These are phyloP conservation scores for Carpinus viminea DNA, from an alignment of 306 rosid species.

Conservation along the genomic window DNA sequence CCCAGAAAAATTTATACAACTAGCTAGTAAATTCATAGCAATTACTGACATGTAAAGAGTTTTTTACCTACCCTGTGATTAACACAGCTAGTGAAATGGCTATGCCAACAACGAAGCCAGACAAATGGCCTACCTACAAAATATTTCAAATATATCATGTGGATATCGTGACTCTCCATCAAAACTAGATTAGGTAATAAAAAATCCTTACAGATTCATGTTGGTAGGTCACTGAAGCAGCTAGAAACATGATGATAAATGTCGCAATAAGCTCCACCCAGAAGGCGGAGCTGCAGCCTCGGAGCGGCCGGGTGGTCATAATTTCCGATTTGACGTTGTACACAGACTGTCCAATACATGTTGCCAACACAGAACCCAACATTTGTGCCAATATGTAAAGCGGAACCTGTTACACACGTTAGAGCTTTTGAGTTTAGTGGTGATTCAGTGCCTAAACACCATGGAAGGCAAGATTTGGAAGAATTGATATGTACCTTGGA, in stretches of 20 bases:
- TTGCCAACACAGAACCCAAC: slow-evolving; percentile 64
- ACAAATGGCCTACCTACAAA: slow-evolving; percentile 64
- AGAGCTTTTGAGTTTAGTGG: neutral
- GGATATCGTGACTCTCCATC: neutral
- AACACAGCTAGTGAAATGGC: slow-evolving; percentile 72
- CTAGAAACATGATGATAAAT: slow-evolving; percentile 72
- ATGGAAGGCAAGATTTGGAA: neutral
- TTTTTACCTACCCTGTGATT: slow-evolving; percentile 60
- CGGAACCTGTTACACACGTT: slow-evolving; percentile 51
- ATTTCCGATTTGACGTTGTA: slow-evolving; percentile 58
- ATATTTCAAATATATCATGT: neutral
- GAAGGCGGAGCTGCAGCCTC: slow-evolving; percentile 64
- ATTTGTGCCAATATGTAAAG: slow-evolving; percentile 61
- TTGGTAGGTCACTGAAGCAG: slow-evolving; percentile 61
- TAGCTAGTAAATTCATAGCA: neutral
- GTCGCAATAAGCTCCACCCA: slow-evolving; percentile 78
- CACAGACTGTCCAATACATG: slow-evolving; percentile 58
- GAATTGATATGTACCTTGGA: slow-evolving; percentile 43
- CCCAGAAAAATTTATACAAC: neutral
- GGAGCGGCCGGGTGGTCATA: slow-evolving; percentile 61
- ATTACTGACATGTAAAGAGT: neutral
- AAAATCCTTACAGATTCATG: slow-evolving; percentile 53
- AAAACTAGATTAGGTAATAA: neutral
- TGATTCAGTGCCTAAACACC: neutral
- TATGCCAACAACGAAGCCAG: slow-evolving; percentile 79